Conservation (phyloP, 257 asterid genomes). For the Solanum pinnatisectum region DNA sequence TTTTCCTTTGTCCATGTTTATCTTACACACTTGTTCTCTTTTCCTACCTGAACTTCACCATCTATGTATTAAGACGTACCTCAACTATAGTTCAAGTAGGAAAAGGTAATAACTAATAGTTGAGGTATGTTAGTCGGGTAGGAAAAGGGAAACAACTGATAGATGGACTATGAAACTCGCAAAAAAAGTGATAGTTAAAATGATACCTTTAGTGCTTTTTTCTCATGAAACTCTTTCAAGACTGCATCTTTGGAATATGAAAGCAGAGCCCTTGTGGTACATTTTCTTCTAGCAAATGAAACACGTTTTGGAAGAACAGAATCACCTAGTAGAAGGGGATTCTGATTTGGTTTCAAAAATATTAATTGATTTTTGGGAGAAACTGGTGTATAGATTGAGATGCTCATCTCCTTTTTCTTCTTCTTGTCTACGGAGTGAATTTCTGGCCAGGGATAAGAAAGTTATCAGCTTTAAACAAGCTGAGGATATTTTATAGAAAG, state of each 20-base stretch:
- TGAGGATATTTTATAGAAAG: neutral
- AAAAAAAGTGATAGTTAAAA: neutral
- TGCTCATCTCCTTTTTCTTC: slow-evolving; percentile 33
- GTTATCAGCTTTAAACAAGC: neutral
- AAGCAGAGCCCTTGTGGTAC: slow-evolving; percentile 39
- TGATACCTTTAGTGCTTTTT: slow-evolving; percentile 71
- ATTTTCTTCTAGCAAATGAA: slow-evolving; percentile 23
- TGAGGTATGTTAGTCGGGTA: neutral
- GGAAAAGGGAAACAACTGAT: neutral
- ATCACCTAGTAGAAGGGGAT: slow-evolving; percentile 26
- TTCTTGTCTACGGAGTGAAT: neutral
- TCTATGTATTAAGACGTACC: neutral
- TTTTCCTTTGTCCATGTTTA: neutral
- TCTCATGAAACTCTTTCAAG: slow-evolving; percentile 56
- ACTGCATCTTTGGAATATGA: slow-evolving; percentile 52
- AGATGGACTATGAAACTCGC: neutral
- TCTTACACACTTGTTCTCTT: neutral
- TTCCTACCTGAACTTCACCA: neutral
- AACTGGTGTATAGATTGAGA: slow-evolving; percentile 37
- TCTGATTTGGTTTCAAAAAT: slow-evolving; percentile 29
- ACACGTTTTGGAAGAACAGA: slow-evolving; percentile 19
- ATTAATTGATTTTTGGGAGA: slow-evolving; percentile 10
- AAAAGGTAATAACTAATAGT: too few relatives aligned
- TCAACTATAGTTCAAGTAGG: neutral
- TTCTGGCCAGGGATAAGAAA: neutral